Evolutionary conservation across 2,329 filamentous ascomycete species (phyloP).

Genomic region (Arthrocladium fulminans): DNA sequence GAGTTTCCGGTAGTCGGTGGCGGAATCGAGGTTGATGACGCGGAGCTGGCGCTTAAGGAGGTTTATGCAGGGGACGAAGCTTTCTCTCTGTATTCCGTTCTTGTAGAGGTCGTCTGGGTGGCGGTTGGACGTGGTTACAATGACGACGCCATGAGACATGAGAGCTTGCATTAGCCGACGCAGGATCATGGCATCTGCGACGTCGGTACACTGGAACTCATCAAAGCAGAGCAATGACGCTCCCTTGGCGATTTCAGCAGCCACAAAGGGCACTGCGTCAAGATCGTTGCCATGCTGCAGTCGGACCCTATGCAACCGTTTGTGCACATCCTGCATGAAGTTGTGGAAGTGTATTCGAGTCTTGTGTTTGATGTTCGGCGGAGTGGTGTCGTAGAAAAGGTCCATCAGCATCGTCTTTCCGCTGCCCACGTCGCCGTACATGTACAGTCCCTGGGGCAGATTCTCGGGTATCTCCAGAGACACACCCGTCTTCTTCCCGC

Average conservation of each 20-base stretch:
- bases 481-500: conserved; percentile 43
- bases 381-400: conserved; percentile 88
- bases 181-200: conserved; percentile 97
- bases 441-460: conserved; percentile 80
- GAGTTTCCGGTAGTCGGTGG: conserved; percentile 95
- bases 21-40: conserved; percentile 89
- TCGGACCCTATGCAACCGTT: conserved; percentile 80
- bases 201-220: conserved; percentile 97
- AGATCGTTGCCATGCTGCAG: conserved; percentile 80
- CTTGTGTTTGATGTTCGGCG: conserved; percentile 67
- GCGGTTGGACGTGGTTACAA: conserved; percentile 94
- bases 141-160: conserved; percentile 93
- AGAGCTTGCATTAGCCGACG: conserved; percentile 75
- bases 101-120: conserved; percentile 95
- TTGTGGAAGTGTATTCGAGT: conserved; percentile 97
- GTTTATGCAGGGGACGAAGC: conserved; percentile 90
- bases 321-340: conserved; percentile 98
- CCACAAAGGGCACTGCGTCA: conserved; percentile 83
- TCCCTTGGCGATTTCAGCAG: conserved; percentile 81
- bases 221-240: conserved; percentile 91
- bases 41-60: conserved; percentile 75
- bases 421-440: conserved; percentile 92
- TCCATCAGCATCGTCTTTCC: conserved; percentile 99
- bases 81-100: conserved; percentile 92
- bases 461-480: conserved; percentile 52